Percentiles rank a stretch among this genome's conserved stretches.
These are phyloP conservation scores for Oryza officinalis DNA, from an alignment of 176 grass and related monocot species.

Conservation along the genomic window DNA sequence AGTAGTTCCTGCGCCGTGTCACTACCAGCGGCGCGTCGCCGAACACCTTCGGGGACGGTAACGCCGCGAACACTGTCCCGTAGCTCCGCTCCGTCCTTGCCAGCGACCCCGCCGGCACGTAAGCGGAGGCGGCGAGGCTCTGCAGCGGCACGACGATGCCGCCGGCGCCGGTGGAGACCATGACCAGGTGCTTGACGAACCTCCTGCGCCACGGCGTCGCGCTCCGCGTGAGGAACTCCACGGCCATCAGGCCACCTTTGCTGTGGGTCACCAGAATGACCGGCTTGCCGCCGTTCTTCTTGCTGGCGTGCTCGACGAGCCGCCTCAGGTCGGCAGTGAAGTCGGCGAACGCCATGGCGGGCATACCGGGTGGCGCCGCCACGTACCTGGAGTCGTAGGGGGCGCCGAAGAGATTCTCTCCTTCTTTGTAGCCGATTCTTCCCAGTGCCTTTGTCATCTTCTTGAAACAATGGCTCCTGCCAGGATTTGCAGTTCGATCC, in stretches of 20 bases:
- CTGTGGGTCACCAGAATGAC: constrained; percentile 10
- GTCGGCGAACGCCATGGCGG: background rate
- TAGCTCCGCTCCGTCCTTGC: background rate
- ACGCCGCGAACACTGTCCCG: background rate
- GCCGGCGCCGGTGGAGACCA: background rate
- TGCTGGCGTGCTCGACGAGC: background rate
- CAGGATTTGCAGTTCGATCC: too few species aligned
- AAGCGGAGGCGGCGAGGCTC: background rate
- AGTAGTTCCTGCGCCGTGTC: constrained; percentile 3
- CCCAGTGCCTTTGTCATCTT: background rate
- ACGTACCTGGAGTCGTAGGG: background rate
- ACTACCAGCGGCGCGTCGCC: background rate
- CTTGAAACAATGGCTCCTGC: too few species aligned
- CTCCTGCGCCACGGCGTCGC: background rate
- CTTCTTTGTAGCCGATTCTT: background rate
- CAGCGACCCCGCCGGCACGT: background rate
- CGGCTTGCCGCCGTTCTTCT: background rate
- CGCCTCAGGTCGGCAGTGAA: background rate
- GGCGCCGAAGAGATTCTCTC: background rate
- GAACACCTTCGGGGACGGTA: constrained; percentile 3
- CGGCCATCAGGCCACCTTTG: background rate
- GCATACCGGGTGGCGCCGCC: background rate
- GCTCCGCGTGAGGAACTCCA: background rate
- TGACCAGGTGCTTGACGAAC: constrained; percentile 25
- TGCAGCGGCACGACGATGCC: background rate